phyloP scores from a whole-genome alignment of 352 stramenopile genomes.

The Globisporangium paddicum region DNA sequence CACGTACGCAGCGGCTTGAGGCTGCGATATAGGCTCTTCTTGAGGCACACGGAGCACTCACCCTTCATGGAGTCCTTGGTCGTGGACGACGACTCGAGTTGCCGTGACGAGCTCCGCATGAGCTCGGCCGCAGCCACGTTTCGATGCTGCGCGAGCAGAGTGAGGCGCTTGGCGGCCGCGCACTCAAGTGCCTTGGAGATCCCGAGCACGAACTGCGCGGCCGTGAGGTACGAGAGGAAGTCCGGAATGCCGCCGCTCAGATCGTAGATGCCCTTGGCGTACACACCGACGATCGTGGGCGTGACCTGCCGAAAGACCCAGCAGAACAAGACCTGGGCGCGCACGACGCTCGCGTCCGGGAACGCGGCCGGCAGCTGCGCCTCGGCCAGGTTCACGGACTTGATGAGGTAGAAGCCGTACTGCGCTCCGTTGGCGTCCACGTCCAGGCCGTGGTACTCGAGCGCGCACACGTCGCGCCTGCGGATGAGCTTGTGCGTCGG shows the following conservation, averaged over 20 bases:
- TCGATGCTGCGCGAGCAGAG: conserved; percentile 4
- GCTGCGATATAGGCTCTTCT: conserved; percentile 10
- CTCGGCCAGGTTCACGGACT: conserved; percentile 3
- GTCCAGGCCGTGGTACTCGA: conserved; percentile 40
- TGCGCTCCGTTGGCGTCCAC: conserved; percentile 24
- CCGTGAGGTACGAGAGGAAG: conserved; percentile 10
- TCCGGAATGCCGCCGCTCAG: conserved; percentile 7
- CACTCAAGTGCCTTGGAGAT: conserved; percentile 16
- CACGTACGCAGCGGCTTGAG: conserved; percentile 24
- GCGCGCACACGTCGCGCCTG: conserved; percentile 38
- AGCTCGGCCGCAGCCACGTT: background rate
- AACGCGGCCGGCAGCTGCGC: background rate
- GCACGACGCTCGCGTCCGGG: background rate
- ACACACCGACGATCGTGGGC: conserved; percentile 2
- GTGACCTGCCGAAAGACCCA: conserved; percentile 13
- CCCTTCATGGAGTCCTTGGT: no score
- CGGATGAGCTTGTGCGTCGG: conserved; percentile 25
- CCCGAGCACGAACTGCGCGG: conserved; percentile 7
- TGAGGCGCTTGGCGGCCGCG: conserved; percentile 12
- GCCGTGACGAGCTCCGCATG: background rate
- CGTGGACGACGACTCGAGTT: no score
- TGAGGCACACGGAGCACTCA: conserved; percentile 3
- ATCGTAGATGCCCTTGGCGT: conserved; percentile 12
- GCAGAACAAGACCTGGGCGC: conserved; percentile 10
- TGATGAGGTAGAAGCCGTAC: conserved; percentile 27